These are phyloP conservation scores for Sisymbrium altissimum DNA, from an alignment of 345 rosid species.

Conservation along the genomic window DNA sequence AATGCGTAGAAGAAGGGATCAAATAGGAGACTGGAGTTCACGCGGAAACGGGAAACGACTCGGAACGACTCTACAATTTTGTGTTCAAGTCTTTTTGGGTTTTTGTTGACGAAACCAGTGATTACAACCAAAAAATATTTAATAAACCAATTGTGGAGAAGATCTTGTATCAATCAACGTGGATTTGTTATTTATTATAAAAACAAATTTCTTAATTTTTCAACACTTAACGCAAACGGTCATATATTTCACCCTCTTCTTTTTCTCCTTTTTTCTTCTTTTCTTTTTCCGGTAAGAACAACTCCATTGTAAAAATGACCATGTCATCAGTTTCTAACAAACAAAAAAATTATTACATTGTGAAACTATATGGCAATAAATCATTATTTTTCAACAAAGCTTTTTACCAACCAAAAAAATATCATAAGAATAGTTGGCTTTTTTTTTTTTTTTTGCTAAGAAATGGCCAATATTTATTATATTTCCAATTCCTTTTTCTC, in stretches of 20 bases:
- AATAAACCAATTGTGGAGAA: background rate
- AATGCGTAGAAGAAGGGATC: conserved; percentile 16
- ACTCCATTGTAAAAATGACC: background rate
- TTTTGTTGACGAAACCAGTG: conserved; percentile 9
- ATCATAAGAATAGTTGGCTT: background rate
- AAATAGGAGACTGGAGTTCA: background rate
- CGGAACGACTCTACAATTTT: background rate
- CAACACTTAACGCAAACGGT: background rate
- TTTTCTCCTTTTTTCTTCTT: background rate
- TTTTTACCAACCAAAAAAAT: no score
- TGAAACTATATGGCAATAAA: no score
- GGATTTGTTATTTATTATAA: background rate
- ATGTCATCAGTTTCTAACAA: no score
- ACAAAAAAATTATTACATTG: no score
- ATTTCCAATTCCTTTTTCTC: background rate
- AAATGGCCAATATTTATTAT: background rate
- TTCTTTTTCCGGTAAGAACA: no score
- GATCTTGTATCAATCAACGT: background rate
- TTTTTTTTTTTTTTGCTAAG: background rate
- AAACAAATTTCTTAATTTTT: background rate
- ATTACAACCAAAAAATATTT: no score
- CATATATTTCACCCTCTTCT: background rate
- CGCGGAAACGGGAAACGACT: conserved; percentile 35
- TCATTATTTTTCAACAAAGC: no score
- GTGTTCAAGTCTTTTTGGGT: conserved; percentile 6